Base-by-base conservation (phyloP, 2,329 filamentous ascomycete genomes). In the Aureobasidium sp. region DNA sequence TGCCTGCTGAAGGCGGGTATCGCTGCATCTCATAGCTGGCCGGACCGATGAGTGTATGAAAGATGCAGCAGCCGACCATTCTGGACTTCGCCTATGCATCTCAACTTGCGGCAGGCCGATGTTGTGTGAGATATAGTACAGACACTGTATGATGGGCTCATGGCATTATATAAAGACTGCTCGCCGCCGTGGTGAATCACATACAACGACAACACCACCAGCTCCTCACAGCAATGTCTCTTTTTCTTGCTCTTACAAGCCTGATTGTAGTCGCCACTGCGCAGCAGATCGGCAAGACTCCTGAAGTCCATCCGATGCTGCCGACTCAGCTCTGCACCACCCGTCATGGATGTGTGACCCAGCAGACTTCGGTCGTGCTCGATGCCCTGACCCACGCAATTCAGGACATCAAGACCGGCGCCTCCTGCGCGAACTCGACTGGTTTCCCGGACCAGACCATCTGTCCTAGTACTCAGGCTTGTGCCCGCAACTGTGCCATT, bases 401-500 rank as follows among this genome's bases (percentile, higher is more conserved):
- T 56, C 77, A 81, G 36, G 71, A 72, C 62, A 70, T 70, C 61
- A 67, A 73, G 62, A 68, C 67, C 1, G 66, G 67, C 6, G 66
- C 66, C 9, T 71, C 71, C 6, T 77, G 74, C 61, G 69, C 70
- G 41, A 69, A 70, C 64, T 72, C 68, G 66, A 70, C 71, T 15
- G 68, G 57, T 20, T 65, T 58, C 1, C 61, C 71, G 7, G 77
- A 83, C 68, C 65, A 73, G 7, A 73, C 74, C 25, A 73, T 79
- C 37, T 84, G 82, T 72, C 75, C 77, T 2, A 76, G 78, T 64
- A 73, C 79, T 67, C 71, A 70, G 64, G 74, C 74, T 2, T 86
- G 83, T 67, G 82, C 82, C 14, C 65, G 73, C 42, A 83, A 83
- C 71, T 86, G 83, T 68, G 80, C 82, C 52, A 69, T 85, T 27